Evolutionary conservation across 2,329 filamentous ascomycete species (phyloP), one percentile per base, ranked within the genome.

Genomic region (Fusarium nurragi): DNA sequence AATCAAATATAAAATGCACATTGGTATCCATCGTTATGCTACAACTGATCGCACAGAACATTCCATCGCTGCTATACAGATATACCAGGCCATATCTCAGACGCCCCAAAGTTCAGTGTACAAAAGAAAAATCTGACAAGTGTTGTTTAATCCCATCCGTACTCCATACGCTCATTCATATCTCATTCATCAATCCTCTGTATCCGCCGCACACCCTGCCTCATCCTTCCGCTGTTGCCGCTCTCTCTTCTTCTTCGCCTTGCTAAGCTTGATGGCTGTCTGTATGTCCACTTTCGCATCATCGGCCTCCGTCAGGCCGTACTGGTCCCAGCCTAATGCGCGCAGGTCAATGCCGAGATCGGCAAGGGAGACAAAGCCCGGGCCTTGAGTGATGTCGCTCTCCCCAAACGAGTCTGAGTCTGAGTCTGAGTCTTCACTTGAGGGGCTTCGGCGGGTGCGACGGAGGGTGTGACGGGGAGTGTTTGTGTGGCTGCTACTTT

Each of bases 231-330:
- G 48, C 13, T 16, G 45, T 36, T 18, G 57, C 44, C 16, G 55
- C 48, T 18, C 58, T 9, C 45, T 63, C 30, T 51, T 53, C 46
- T 66, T 64, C 46, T 70, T 56, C 10, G 67, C 71, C 22, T 60
- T 70, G 3, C 60, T 58, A 5, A 71, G 37, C 30, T 64, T 69
- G 8, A 64, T 54, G 6, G 70, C 65, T 13, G 70, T 69, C 10
- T 55, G 59, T n/a, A 70, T 56, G 26, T 72, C 63, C 18, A 65
- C 62, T 34, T 70, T 69, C 4, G 63, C 67, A 22, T 69, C 64
- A 4, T 73, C 65, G 2, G 67, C 65, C 2, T 68, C 68, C 2
- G 60, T 67, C 4, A 69, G 58, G 4, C 68, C 69, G n/a, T 71
- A 70, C 23, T 62, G 58, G 26, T 66, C 61, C 18, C 60, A 63